These are phyloP conservation scores for Sphagnum magellanicum DNA, from an alignment of 228 moss, liverwort and hornwort genomes.

Conservation along the genomic window DNA sequence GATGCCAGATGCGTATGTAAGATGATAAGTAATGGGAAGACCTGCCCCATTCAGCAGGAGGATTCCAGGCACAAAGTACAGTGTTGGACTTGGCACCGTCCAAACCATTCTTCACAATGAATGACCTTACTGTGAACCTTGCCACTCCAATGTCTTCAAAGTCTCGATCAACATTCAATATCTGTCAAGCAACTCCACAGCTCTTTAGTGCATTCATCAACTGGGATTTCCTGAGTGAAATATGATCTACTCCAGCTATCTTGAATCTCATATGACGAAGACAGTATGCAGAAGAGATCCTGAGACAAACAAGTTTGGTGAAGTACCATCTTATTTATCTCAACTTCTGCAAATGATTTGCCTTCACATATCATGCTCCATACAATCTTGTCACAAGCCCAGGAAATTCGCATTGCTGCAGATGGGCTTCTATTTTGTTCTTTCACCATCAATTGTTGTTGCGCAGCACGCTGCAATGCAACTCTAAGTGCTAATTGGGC, in stretches of 20 bases:
- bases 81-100: conserved; percentile 69
- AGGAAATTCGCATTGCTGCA: conserved; percentile 95
- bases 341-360: conserved; percentile 87
- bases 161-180: conserved; percentile 84
- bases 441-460: conserved; percentile 91
- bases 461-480: conserved; percentile 80
- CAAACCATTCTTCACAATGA: conserved; percentile 80
- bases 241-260: no score
- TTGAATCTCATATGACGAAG: background rate
- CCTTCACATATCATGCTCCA: conserved; percentile 99
- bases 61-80: conserved; percentile 93
- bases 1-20: no score
- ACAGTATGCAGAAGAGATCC: background rate
- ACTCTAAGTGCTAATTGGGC: conserved; percentile 59
- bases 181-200: conserved; percentile 19
- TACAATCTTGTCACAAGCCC: conserved; percentile 89
- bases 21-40: background rate
- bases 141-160: conserved; percentile 93
- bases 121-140: conserved; percentile 78
- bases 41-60: conserved; percentile 89
- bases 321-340: conserved; percentile 79
- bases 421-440: conserved; percentile 90
- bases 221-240: no score
- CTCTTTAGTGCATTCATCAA: no score
- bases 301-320: background rate